Evolutionary conservation across 352 stramenopile genomes (phyloP).

Genomic region (Globisporangium polare): DNA sequence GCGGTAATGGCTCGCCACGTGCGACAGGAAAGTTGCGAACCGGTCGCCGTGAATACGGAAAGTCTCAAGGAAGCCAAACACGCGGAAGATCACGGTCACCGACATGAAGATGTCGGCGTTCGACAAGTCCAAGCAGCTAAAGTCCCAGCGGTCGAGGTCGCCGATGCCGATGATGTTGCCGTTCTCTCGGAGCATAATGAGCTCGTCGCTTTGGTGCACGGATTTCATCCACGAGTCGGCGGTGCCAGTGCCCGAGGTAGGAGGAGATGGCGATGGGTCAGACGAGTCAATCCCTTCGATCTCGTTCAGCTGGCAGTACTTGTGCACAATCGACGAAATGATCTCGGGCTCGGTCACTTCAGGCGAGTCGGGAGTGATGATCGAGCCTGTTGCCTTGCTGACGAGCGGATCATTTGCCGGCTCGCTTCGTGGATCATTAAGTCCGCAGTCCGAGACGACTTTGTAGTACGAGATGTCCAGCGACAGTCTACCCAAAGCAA

Average conservation of each 20-base stretch:
- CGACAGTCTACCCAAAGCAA: conserved; percentile 52
- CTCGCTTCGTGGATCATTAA: conserved; percentile 17
- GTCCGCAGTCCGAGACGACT: conserved; percentile 43
- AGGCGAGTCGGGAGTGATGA: conserved; percentile 4
- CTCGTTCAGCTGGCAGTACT: conserved; percentile 50
- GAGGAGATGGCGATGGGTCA: conserved; percentile 6
- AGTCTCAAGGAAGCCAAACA: conserved; percentile 46
- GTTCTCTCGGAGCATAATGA: conserved; percentile 16
- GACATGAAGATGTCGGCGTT: conserved; percentile 48
- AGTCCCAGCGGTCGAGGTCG: conserved; percentile 49
- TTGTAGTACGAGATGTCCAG: conserved; percentile 75
- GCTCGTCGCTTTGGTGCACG: conserved; percentile 12
- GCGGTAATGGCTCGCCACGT: conserved; percentile 57
- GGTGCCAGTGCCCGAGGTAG: background rate
- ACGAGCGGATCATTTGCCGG: background rate
- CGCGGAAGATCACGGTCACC: conserved; percentile 45
- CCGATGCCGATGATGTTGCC: conserved; percentile 39
- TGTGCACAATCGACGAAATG: conserved; percentile 58
- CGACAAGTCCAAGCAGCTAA: conserved; percentile 47
- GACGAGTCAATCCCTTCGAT: conserved; percentile 35
- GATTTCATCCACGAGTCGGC: conserved; percentile 12
- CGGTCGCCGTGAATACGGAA: conserved; percentile 52
- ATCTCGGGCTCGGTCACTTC: conserved; percentile 50
- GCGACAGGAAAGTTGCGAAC: conserved; percentile 50
- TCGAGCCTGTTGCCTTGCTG: conserved; percentile 7